Conservation (phyloP, 2,329 filamentous ascomycete species). For the Lachnellula arida region DNA sequence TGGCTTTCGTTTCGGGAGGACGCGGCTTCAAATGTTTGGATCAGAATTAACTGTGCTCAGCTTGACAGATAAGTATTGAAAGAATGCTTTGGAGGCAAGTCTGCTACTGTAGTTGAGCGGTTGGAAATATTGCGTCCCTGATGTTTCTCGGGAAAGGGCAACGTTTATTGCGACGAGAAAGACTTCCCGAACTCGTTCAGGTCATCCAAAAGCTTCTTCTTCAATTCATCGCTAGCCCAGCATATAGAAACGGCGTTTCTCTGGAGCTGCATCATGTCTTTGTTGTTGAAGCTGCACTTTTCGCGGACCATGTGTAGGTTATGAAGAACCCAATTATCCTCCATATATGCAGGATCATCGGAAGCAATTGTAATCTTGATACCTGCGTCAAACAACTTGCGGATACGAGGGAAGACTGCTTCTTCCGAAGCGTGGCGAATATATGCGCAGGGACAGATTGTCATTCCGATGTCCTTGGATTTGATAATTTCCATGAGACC, state of each 20-base stretch:
- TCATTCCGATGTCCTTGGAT: slow-evolving; percentile 51
- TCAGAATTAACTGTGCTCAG: neutral
- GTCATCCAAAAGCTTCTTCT: slow-evolving; percentile 20
- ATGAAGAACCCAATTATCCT: slow-evolving; percentile 45
- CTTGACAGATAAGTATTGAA: neutral
- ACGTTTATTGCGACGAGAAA: neutral
- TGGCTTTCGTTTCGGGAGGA: too few relatives aligned
- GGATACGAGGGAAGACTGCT: slow-evolving; percentile 39
- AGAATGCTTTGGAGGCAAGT: neutral
- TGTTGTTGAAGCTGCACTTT: slow-evolving; percentile 37
- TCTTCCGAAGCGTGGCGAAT: slow-evolving; percentile 43
- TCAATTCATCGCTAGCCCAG: slow-evolving; percentile 41
- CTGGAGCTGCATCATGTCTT: slow-evolving; percentile 39
- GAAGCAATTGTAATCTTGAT: slow-evolving; percentile 41
- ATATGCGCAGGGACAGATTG: slow-evolving; percentile 69
- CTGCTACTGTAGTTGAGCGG: neutral
- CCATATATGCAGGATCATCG: slow-evolving; percentile 44
- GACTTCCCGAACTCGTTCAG: slow-evolving; percentile 8
- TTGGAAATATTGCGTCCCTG: neutral
- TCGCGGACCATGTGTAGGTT: slow-evolving; percentile 42
- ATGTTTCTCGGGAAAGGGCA: neutral
- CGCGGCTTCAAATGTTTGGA: neutral
- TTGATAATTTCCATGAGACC: slow-evolving; percentile 43
- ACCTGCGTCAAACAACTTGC: slow-evolving; percentile 37
- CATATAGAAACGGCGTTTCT: slow-evolving; percentile 42